Conservation (phyloP, 352 stramenopile species). For the Globisporangium viniferum region DNA sequence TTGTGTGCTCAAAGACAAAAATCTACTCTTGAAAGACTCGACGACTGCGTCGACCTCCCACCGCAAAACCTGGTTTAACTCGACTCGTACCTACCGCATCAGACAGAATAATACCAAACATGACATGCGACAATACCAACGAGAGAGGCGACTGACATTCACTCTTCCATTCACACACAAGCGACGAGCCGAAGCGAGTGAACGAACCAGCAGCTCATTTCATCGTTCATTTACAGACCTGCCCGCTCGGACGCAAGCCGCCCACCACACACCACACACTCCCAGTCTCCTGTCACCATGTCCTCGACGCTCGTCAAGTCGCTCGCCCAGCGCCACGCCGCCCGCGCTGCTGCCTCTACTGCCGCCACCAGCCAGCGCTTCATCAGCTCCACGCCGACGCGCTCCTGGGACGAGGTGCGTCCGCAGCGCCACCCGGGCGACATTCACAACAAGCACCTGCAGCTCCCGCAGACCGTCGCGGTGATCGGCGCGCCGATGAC, state of each 20-base stretch:
- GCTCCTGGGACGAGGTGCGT: conserved; percentile 61
- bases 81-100: neutral
- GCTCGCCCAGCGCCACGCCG: conserved; percentile 3
- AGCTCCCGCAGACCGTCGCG: conserved; percentile 62
- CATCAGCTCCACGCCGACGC: conserved; percentile 49
- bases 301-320: conserved; percentile 13
- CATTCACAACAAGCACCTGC: conserved; percentile 50
- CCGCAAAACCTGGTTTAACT: neutral
- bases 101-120: neutral
- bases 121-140: neutral
- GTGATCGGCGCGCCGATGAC: conserved; percentile 89
- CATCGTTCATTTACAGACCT: neutral
- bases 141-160: neutral
- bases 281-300: conserved; percentile 7
- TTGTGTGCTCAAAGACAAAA: neutral
- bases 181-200: neutral
- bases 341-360: neutral
- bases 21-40: neutral
- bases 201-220: conserved; percentile 4
- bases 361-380: conserved; percentile 24
- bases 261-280: neutral
- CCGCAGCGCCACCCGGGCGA: conserved; percentile 57
- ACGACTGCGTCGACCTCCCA: neutral
- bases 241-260: neutral
- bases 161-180: neutral